These are phyloP conservation scores for Sarocladiaceae sp. DNA, from an alignment of 2,329 filamentous ascomycete genomes.

Conservation along the genomic window DNA sequence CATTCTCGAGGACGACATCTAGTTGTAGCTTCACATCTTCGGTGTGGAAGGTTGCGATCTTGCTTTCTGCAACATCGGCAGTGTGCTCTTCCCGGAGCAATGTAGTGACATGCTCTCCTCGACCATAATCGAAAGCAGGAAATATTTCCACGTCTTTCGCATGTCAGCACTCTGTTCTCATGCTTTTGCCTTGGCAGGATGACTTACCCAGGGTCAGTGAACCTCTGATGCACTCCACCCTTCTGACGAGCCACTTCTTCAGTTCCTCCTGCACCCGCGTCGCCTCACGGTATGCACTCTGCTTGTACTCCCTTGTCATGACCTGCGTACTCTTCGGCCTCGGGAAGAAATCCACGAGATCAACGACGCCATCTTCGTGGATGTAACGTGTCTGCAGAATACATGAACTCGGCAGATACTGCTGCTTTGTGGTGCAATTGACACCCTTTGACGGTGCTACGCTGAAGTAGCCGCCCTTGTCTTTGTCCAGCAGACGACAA, in stretches of 20 bases:
- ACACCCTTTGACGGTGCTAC: conserved; percentile 52
- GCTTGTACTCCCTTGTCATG: conserved; percentile 39
- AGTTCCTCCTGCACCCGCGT: conserved; percentile 54
- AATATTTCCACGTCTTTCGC: conserved; percentile 61
- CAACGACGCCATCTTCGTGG: conserved; percentile 69
- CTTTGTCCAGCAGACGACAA: conserved; percentile 68
- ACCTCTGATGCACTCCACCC: conserved; percentile 70
- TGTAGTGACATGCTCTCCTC: conserved; percentile 56
- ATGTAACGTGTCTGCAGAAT: conserved; percentile 76
- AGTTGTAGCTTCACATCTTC: conserved; percentile 58
- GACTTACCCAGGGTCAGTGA: conserved; percentile 53
- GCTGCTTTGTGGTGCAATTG: conserved; percentile 67
- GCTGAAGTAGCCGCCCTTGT: conserved; percentile 70
- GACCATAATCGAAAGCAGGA: conserved; percentile 68
- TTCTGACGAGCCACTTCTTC: conserved; percentile 66
- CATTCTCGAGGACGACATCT: conserved; percentile 61
- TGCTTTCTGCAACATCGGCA: conserved; percentile 40
- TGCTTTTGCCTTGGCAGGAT: no score
- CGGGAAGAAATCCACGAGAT: conserved; percentile 72
- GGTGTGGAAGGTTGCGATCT: conserved; percentile 60
- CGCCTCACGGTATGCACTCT: conserved; percentile 50
- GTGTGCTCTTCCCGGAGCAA: conserved; percentile 42
- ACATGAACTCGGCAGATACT: conserved; percentile 71
- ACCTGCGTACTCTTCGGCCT: conserved; percentile 58
- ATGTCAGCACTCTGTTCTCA: conserved; percentile 12